phyloP scores from a whole-genome alignment of 208 protist genomes.

The Angomonas desouzai region DNA sequence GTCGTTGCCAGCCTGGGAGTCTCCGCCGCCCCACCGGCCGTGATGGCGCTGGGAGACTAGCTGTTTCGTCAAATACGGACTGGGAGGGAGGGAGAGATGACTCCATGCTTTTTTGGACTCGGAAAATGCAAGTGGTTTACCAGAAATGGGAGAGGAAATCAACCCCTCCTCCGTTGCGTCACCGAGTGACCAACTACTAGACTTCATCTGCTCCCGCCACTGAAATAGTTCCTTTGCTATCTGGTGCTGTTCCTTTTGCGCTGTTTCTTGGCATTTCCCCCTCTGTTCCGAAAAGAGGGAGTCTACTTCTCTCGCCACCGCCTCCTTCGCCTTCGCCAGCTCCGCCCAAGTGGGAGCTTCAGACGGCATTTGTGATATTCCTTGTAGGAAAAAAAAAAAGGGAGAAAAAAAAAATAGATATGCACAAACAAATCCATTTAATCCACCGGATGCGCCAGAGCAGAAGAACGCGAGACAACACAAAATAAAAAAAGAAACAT shows the following conservation, averaged over 20 bases:
- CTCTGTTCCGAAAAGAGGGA: not conserved
- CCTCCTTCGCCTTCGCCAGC: not conserved
- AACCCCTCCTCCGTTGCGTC: not conserved
- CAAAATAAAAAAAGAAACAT: slow-evolving; percentile 2
- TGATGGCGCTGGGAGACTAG: not conserved
- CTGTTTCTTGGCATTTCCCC: not conserved
- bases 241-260: not conserved
- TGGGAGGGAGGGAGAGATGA: not conserved
- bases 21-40: not conserved
- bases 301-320: not conserved
- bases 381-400: too few species aligned
- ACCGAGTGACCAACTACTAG: not conserved
- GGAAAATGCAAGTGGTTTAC: not conserved
- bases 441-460: too few species aligned
- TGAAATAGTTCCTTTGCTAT: not conserved
- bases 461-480: too few species aligned
- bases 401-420: slow-evolving; percentile 15
- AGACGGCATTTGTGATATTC: not conserved
- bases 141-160: slow-evolving; percentile 7
- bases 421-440: slow-evolving; percentile 9
- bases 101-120: not conserved
- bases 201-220: not conserved
- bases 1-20: not conserved
- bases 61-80: slow-evolving; percentile 1
- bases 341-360: not conserved